Percentiles rank a stretch among this genome's conserved stretches.
phyloP scores from a whole-genome alignment of 2,329 filamentous ascomycete genomes.

The Xylaria sp. region DNA sequence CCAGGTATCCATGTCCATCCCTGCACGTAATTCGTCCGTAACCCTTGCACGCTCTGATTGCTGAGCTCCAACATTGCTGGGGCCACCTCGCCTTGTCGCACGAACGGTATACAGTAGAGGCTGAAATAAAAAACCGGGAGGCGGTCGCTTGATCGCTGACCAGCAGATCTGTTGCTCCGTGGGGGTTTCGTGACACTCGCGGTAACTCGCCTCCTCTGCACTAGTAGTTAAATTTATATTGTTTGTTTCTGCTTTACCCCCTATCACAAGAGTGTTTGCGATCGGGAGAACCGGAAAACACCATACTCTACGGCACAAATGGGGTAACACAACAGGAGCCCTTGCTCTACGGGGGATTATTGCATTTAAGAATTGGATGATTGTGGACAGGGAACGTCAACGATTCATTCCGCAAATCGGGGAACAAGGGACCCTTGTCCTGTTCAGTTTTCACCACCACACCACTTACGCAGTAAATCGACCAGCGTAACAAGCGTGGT shows the following conservation, averaged over 20 bases:
- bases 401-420: conserved; percentile 27
- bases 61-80: conserved; percentile 7
- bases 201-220: background rate
- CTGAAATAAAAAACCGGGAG: conserved; percentile 28
- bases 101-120: conserved; percentile 30
- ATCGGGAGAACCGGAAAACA: background rate
- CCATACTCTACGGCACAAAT: background rate
- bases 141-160: conserved; percentile 29
- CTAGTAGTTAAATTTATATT: background rate
- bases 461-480: conserved; percentile 8
- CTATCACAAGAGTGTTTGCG: background rate
- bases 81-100: conserved; percentile 24
- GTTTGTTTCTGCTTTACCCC: background rate
- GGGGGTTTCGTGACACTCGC: conserved; percentile 1
- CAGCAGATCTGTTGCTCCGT: conserved; percentile 20
- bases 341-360: conserved; percentile 26
- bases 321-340: conserved; percentile 22
- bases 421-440: conserved; percentile 17
- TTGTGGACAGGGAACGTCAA: conserved; percentile 4
- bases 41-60: conserved; percentile 19
- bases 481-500: background rate
- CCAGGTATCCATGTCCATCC: conserved; percentile 18
- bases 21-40: conserved; percentile 23
- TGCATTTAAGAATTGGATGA: conserved; percentile 21
- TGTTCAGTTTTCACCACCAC: background rate